These are phyloP conservation scores for Exophiala lecanii-corni DNA, from an alignment of 2,329 filamentous ascomycete species.

Conservation along the genomic window DNA sequence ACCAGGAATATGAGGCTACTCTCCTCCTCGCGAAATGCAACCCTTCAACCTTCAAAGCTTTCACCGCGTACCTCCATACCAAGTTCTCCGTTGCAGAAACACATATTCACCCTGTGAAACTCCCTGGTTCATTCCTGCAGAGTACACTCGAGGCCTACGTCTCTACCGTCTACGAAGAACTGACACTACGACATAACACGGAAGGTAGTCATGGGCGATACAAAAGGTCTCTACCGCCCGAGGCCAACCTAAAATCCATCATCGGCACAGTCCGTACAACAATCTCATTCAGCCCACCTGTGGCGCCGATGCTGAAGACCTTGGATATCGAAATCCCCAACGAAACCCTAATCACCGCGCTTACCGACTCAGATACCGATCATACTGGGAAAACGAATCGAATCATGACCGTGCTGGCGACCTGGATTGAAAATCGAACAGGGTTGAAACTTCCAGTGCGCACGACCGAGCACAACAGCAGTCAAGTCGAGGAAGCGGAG, in stretches of 20 bases:
- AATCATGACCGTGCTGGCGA: neutral
- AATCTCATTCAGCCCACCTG: conserved; percentile 15
- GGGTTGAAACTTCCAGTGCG: conserved; percentile 7
- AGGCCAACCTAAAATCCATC: conserved; percentile 3
- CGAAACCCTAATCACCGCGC: conserved; percentile 8
- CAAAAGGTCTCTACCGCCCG: neutral
- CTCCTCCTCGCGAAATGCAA: conserved; percentile 18
- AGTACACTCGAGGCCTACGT: conserved; percentile 13
- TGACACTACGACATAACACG: neutral
- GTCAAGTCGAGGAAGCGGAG: neutral
- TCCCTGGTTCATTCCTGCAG: conserved; percentile 14
- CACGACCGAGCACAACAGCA: neutral
- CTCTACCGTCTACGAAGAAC: conserved; percentile 1
- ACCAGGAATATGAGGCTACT: neutral
- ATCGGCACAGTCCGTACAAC: conserved; percentile 22
- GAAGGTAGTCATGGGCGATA: neutral
- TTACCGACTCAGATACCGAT: neutral
- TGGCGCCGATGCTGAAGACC: conserved; percentile 20
- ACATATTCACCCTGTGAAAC: conserved; percentile 13
- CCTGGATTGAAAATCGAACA: neutral
- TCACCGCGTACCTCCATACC: conserved; percentile 13
- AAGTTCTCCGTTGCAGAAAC: conserved; percentile 10
- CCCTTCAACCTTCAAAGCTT: conserved; percentile 7
- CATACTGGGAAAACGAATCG: neutral
- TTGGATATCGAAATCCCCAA: conserved; percentile 20